Evolutionary conservation across 2,329 filamentous ascomycete species (phyloP).

Genomic region (Hymenoscyphus scutula): DNA sequence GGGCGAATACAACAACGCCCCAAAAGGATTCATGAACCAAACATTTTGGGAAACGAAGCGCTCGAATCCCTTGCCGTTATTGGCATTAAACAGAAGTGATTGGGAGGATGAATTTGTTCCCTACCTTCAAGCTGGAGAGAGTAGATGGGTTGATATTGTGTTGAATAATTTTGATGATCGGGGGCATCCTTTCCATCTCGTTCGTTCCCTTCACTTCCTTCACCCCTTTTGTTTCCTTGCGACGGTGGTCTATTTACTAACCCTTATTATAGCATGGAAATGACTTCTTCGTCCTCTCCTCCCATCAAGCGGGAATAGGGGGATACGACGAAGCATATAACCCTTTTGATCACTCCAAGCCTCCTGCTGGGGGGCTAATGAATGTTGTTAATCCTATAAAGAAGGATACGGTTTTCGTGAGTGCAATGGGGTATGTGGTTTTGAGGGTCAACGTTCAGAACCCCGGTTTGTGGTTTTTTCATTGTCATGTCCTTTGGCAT

Average conservation of each 20-base stretch:
- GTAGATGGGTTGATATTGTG: conserved; percentile 45
- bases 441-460: conserved; percentile 49
- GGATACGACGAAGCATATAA: conserved; percentile 34
- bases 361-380: conserved; percentile 4
- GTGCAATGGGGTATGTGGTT: conserved; percentile 41
- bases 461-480: conserved; percentile 51
- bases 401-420: conserved; percentile 46
- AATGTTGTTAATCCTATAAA: conserved; percentile 32
- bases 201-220: no score
- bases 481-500: conserved; percentile 45
- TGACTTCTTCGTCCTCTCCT: conserved; percentile 22
- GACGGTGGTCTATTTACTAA: no score
- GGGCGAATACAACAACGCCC: conserved; percentile 13
- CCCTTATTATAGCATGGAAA: conserved; percentile 34
- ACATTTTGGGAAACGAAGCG: conserved; percentile 1
- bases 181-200: conserved; percentile 52
- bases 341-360: conserved; percentile 31
- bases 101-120: conserved; percentile 13
- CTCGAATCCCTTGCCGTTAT: background rate
- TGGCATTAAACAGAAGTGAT: background rate
- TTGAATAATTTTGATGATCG: conserved; percentile 48
- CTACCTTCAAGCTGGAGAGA: background rate
- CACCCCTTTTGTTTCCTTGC: no score
- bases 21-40: conserved; percentile 15
- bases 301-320: conserved; percentile 5